Evolutionary conservation across 352 stramenopile species (phyloP), one percentile per base, ranked within the genome.

Genomic region (Phytophthora megakarya): DNA sequence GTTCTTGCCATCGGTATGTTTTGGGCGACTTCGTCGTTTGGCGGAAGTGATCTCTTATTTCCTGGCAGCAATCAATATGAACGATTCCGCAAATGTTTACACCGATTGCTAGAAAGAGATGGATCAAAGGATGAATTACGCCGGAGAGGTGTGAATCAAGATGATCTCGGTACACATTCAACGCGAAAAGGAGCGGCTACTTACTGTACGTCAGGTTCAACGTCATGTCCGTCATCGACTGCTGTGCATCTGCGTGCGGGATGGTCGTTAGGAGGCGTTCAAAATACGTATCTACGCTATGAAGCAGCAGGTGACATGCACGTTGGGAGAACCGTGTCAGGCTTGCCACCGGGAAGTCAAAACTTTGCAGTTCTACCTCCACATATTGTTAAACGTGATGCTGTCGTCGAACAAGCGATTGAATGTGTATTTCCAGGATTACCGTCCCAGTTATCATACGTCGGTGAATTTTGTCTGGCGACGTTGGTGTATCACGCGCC

Each of bases 171-270:
- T 0, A 66, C 57, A 0, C 72, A 80, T 40, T 76, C 51, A 5
- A 51, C 70, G 23, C 47, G 64, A 3, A 73, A 77, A 60, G 70
- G 69, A 1, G 45, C 69, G 11, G 38, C 59, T 39, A 71, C 63
- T 0, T 72, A 61, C 23, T 53, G 39, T 50, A 15, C 50, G 11
- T 73, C 63, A 1, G 58, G 58, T 3, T 69, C 59, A 1, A 77
- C 60, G 12, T 59, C 60, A 30, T 68, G 60, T 33, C 65, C 48
- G 9, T 67, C 60, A 12, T 66, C 53, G 5, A 60, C 37, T 11
- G 28, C 61, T 5, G 52, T 70, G 9, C 37, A 74, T 56, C 22
- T 70, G 0, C 21, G 66, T 15, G 52, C 52, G 5, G 50, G 54
- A 22, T 70, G 67, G 61, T 51, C n/a, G n/a, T n/a, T n/a, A n/a